Conservation (phyloP, 169 alveolate species). For the Haemoproteus tartakovskyi region DNA sequence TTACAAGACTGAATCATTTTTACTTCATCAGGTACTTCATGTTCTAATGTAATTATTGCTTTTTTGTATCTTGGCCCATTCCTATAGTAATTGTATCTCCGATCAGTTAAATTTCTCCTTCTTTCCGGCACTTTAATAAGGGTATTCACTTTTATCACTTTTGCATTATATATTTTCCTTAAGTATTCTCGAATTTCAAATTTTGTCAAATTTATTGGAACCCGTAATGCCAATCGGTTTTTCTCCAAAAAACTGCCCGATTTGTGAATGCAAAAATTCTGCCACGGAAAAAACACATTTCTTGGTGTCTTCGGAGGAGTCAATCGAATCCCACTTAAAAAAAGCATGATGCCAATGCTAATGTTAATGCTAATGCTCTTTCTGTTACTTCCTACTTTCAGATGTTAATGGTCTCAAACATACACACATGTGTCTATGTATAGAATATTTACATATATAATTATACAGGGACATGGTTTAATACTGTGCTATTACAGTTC, state of each 20-base stretch:
- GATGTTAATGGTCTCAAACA: too few species aligned
- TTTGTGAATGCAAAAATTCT: constrained; percentile 77
- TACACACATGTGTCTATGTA: too few species aligned
- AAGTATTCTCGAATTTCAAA: constrained; percentile 84
- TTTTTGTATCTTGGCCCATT: constrained; percentile 86
- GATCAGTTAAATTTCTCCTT: constrained; percentile 72
- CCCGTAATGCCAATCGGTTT: constrained; percentile 82
- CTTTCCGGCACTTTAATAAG: constrained; percentile 80
- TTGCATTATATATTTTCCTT: constrained; percentile 81
- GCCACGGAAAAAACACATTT: constrained; percentile 89
- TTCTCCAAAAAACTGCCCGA: constrained; percentile 84
- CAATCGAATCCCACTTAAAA: constrained; percentile 29
- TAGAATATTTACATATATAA: too few species aligned
- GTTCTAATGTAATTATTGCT: constrained; percentile 85
- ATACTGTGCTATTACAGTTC: too few species aligned
- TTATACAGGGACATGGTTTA: too few species aligned
- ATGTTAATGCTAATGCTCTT: too few species aligned
- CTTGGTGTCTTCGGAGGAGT: constrained; percentile 70
- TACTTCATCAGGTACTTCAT: constrained; percentile 83
- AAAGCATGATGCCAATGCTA: too few species aligned
- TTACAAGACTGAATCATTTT: constrained; percentile 82
- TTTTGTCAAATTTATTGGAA: constrained; percentile 85
- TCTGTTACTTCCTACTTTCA: too few species aligned
- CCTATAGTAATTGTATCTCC: constrained; percentile 75
- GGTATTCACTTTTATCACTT: constrained; percentile 83